Percentiles rank a stretch among this genome's conserved stretches.
These are phyloP conservation scores for Apiospora sp. DNA, from an alignment of 2,329 filamentous ascomycete genomes.

Conservation along the genomic window DNA sequence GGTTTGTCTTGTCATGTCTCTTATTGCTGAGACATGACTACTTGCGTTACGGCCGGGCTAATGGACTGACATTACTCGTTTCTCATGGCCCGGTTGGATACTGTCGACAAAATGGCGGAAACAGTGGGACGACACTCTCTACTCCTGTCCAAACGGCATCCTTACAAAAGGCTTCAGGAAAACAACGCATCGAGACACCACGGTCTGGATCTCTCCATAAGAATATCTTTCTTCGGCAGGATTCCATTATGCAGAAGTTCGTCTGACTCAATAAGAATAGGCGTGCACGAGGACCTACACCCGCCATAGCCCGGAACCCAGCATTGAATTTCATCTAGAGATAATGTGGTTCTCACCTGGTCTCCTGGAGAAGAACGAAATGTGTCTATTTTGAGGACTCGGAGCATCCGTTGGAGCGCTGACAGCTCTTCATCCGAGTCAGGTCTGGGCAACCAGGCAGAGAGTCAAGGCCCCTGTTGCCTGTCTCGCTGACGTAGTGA, in stretches of 20 bases:
- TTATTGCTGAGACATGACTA: background rate
- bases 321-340: background rate
- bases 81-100: background rate
- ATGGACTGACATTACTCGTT: background rate
- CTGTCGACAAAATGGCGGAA: background rate
- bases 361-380: background rate
- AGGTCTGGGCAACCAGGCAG: background rate
- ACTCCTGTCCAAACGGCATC: background rate
- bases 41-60: background rate
- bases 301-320: background rate
- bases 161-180: background rate
- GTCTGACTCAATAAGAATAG: background rate
- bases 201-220: background rate
- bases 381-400: background rate
- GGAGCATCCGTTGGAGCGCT: background rate
- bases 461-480: background rate
- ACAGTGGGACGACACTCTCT: background rate
- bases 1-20: constrained; percentile 1
- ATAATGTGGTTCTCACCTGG: background rate
- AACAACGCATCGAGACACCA: background rate
- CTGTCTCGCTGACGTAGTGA: background rate
- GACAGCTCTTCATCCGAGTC: background rate
- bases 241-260: background rate
- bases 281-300: background rate
- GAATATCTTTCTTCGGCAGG: too few species aligned